Base-by-base conservation (phyloP, 179 eudicot species). In the Silene vulgaris region DNA sequence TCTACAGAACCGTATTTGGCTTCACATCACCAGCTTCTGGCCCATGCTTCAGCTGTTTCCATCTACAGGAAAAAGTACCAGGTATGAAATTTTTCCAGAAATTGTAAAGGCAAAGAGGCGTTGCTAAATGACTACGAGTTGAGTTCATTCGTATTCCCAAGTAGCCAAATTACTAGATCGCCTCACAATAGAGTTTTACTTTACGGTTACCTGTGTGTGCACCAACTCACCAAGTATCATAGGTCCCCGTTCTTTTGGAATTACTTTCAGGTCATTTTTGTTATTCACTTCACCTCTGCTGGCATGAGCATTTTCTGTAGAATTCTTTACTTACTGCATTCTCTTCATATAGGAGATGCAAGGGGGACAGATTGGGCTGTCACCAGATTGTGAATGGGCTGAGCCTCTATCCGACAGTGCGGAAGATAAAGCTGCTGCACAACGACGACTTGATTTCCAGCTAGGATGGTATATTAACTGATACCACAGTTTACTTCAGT, bases 351-450 rank as follows among this genome's bases (percentile, higher is more conserved):
- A 92, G 96, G 88, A 84, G 54, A 78, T 73, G 70, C 97, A 90
- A 86, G 87, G 90, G 43, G 96, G 97, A 61, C 83, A 90, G 77
- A 81, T 91, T 71, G 97, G 96, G 43, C 61, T 90, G 69, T 88
- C 82, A 35, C 77, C 89, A 57, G 97, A 91, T 82, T 91, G 97
- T 84, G 96, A 90, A 84, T 90, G 97, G 97, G 83, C 89, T 0
- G 97, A 90, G 85, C 73, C 97, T 79, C 74, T 89, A 68, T 84
- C 97, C 35, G 90, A 89, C 59, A 86, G 79, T 30, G 61, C 69
- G 52, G 96, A 92, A 81, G 97, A 92, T 77, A 82, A 79, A 81
- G 68, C 17, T 56, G 96, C 96, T 69, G 93, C 93, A 52, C 80
- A 85, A 50, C 85, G 96, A 83, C 90, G 96, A 74, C 77, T 92